Evolutionary conservation across 305 asterid genomes (phyloP).

Genomic region (Nicotiana rustica): DNA sequence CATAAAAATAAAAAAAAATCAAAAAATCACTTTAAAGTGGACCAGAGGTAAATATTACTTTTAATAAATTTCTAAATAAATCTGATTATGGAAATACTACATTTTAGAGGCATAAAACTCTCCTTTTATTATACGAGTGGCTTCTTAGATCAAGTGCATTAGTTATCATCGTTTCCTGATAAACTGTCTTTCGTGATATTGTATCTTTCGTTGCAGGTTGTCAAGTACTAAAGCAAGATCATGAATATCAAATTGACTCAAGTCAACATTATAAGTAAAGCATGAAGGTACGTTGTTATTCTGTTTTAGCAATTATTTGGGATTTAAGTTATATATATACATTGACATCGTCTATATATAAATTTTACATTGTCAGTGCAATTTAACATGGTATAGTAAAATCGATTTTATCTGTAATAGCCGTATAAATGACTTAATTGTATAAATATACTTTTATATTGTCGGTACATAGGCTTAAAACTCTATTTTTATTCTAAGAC

Average conservation of each 20-base stretch:
- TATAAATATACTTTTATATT: neutral
- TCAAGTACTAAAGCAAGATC: no score
- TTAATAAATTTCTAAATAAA: neutral
- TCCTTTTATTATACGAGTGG: neutral
- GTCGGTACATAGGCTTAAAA: neutral
- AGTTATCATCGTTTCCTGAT: neutral
- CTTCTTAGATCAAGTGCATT: neutral
- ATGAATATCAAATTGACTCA: neutral
- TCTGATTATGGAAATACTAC: neutral
- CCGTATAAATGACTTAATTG: no score
- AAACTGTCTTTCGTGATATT: neutral
- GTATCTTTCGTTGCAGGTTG: neutral
- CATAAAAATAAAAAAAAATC: no score
- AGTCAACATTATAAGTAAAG: neutral
- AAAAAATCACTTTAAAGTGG: no score
- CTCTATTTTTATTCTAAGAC: neutral
- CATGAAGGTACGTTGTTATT: neutral
- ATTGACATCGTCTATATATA: neutral
- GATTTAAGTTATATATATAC: neutral
- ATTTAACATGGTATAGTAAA: neutral
- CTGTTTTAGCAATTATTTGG: slow-evolving; percentile 4
- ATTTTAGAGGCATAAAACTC: neutral
- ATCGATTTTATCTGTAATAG: neutral
- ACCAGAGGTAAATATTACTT: neutral
- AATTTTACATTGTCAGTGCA: neutral